Evolutionary conservation across 2,329 filamentous ascomycete genomes (phyloP).

Genomic region (Sporothrix schenckii): DNA sequence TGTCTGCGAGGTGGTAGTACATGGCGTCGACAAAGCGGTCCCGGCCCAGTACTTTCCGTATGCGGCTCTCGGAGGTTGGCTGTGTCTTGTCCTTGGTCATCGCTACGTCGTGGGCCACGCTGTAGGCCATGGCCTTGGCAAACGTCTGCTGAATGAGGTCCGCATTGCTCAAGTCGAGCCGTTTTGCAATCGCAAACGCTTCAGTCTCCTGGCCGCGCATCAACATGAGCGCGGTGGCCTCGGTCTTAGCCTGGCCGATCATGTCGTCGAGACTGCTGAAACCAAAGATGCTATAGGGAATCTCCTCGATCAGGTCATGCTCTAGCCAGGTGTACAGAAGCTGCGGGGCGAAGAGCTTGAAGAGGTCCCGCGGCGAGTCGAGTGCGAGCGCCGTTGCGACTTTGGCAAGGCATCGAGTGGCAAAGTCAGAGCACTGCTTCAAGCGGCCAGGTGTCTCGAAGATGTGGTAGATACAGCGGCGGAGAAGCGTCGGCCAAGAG

Average conservation of each 20-base stretch:
- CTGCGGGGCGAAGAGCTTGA: conserved; percentile 83
- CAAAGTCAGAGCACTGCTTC: conserved; percentile 66
- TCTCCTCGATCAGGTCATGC: conserved; percentile 63
- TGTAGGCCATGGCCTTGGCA: conserved; percentile 78
- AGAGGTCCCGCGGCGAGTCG: conserved; percentile 68
- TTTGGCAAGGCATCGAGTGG: conserved; percentile 67
- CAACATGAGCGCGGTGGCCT: conserved; percentile 76
- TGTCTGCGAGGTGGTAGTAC: conserved; percentile 71
- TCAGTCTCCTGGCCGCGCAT: conserved; percentile 75
- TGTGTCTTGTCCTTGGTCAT: conserved; percentile 47
- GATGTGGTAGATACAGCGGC: conserved; percentile 87
- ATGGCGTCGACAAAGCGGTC: conserved; percentile 66
- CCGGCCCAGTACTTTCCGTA: conserved; percentile 70
- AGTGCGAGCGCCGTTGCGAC: conserved; percentile 70
- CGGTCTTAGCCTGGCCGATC: conserved; percentile 70
- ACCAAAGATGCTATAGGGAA: conserved; percentile 85
- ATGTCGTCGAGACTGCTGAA: conserved; percentile 71
- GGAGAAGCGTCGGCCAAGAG: conserved; percentile 80
- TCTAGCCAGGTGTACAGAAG: conserved; percentile 90
- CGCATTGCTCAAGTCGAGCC: conserved; percentile 57
- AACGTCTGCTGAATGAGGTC: conserved; percentile 71
- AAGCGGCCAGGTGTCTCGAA: conserved; percentile 86
- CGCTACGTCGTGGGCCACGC: conserved; percentile 74
- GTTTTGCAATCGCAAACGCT: conserved; percentile 60
- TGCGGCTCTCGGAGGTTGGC: conserved; percentile 63